These are phyloP conservation scores for Alternaria rosae DNA, from an alignment of 2,329 filamentous ascomycete genomes.

Conservation along the genomic window DNA sequence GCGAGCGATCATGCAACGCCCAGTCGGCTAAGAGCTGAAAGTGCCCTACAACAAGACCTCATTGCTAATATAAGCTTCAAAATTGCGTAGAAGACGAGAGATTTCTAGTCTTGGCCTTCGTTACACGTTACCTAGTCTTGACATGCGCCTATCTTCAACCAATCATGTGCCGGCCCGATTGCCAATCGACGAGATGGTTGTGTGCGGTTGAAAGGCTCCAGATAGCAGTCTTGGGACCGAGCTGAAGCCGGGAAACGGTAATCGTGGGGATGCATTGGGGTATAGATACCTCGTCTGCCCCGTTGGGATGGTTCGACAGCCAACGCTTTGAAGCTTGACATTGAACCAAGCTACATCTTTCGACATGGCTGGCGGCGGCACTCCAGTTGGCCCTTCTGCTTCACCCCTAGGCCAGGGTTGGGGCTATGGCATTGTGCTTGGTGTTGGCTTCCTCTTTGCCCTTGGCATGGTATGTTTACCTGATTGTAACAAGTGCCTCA, in stretches of 20 bases:
- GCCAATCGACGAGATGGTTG: neutral
- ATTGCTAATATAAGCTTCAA: slow-evolving; percentile 18
- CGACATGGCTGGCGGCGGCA: slow-evolving; percentile 35
- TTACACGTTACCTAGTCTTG: slow-evolving; percentile 5
- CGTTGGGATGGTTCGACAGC: slow-evolving; percentile 2
- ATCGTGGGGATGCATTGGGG: neutral
- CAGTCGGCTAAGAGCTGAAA: slow-evolving; percentile 8
- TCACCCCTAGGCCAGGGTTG: slow-evolving; percentile 38
- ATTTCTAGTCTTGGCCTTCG: slow-evolving; percentile 11
- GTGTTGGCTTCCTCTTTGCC: slow-evolving; percentile 41
- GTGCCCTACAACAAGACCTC: slow-evolving; percentile 6
- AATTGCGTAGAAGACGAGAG: slow-evolving; percentile 3
- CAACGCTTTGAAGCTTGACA: slow-evolving; percentile 6
- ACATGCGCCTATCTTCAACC: slow-evolving; percentile 30
- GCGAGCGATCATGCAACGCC: slow-evolving; percentile 19
- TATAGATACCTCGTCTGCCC: slow-evolving; percentile 29
- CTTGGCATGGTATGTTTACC: slow-evolving; percentile 34
- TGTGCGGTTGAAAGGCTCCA: slow-evolving; percentile 10
- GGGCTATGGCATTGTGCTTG: slow-evolving; percentile 47
- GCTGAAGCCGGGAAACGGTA: neutral
- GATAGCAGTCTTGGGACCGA: slow-evolving; percentile 23
- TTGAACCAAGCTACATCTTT: slow-evolving; percentile 10
- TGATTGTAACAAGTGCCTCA: neutral
- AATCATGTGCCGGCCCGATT: slow-evolving; percentile 17
- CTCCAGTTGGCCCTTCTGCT: slow-evolving; percentile 34